A percentile compares a stretch with the other conserved stretches of the same genome.
These are phyloP conservation scores for Trichoderma gracile DNA, from an alignment of 2,329 filamentous ascomycete species.

Conservation along the genomic window DNA sequence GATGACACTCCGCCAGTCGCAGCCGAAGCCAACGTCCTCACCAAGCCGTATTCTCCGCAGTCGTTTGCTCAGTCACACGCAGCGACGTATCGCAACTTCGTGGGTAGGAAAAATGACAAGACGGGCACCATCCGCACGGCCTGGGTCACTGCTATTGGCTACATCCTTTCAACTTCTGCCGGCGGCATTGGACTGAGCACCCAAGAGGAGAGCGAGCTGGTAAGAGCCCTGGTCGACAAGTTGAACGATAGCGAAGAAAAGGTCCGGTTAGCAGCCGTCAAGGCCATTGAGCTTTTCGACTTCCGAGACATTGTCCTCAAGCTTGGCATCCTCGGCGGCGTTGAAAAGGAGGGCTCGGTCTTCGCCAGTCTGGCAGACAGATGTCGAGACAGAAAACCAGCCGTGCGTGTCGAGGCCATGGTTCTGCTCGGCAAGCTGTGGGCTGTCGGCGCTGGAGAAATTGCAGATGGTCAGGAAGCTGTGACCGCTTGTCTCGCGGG, in stretches of 20 bases:
- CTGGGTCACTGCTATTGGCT: constrained; percentile 81
- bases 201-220: constrained; percentile 74
- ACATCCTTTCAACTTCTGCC: constrained; percentile 87
- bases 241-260: constrained; percentile 87
- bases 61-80: constrained; percentile 85
- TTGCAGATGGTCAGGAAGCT: constrained; percentile 77
- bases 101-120: constrained; percentile 85
- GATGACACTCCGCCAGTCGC: constrained; percentile 52
- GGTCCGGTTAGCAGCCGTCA: constrained; percentile 85
- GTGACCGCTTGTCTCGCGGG: constrained; percentile 74
- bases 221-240: constrained; percentile 75
- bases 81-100: constrained; percentile 77
- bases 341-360: constrained; percentile 74
- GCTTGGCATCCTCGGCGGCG: constrained; percentile 72
- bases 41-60: constrained; percentile 81
- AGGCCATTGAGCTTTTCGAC: constrained; percentile 76
- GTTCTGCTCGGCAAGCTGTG: constrained; percentile 81
- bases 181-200: constrained; percentile 85
- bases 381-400: constrained; percentile 79
- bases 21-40: constrained; percentile 63
- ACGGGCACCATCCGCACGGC: constrained; percentile 76
- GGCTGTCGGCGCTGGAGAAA: constrained; percentile 88
- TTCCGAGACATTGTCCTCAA: constrained; percentile 81
- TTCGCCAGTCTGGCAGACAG: constrained; percentile 81
- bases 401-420: constrained; percentile 85